A percentile compares a stretch with the other conserved stretches of the same genome.
phyloP scores from a whole-genome alignment of 371 early-diverging fungal genomes.

The Nematocida sp. region DNA sequence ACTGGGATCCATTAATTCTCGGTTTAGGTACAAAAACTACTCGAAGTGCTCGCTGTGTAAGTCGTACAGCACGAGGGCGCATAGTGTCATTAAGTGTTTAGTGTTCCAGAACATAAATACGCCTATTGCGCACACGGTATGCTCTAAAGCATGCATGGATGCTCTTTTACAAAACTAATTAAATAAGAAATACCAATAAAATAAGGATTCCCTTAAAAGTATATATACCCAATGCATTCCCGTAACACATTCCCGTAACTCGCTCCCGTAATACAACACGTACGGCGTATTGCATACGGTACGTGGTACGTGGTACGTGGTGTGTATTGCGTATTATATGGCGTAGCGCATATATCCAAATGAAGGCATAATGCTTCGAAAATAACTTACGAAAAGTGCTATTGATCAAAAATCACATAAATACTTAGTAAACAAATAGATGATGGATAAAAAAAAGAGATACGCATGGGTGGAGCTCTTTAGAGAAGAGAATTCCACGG shows the following conservation, averaged over 20 bases:
- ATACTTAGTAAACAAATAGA: conserved; percentile 47
- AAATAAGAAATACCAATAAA: no score
- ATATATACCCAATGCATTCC: no score
- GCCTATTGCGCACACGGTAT: conserved; percentile 20
- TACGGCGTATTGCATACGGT: no score
- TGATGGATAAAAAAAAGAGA: conserved; percentile 55
- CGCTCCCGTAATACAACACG: no score
- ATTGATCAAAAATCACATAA: conserved; percentile 40
- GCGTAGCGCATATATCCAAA: conserved; percentile 5
- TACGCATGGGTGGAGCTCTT: conserved; percentile 48
- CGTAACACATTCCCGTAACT: no score
- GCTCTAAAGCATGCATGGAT: conserved; percentile 31
- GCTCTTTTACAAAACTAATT: neutral
- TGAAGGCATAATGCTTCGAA: neutral
- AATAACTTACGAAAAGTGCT: neutral
- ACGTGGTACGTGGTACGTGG: no score
- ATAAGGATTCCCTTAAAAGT: no score
- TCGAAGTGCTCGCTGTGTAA: conserved; percentile 11
- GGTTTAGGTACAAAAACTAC: neutral
- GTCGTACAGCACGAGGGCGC: neutral
- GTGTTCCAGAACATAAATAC: conserved; percentile 1
- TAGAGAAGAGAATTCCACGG: conserved; percentile 18
- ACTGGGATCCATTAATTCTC: neutral
- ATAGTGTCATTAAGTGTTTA: conserved; percentile 4
- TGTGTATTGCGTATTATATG: no score